Evolutionary conservation across 805 yeast genomes (phyloP).

Genomic region (Saccharomycopsis babjevae): DNA sequence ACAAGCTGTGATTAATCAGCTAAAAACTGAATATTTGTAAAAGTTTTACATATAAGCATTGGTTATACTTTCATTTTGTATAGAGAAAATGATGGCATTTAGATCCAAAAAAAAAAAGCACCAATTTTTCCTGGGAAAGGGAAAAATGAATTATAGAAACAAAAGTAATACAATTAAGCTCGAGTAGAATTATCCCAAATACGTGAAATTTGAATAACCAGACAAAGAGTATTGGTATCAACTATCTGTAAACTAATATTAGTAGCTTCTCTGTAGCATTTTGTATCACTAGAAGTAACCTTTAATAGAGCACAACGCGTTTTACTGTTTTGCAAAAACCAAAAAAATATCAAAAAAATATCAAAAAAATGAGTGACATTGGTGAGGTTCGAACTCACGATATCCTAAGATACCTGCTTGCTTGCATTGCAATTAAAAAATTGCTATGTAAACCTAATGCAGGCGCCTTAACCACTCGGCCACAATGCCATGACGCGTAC

Average conservation of each 20-base stretch:
- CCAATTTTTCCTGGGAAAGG: background rate
- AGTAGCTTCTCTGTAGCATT: background rate
- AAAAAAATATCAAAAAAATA: background rate
- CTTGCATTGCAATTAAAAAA: background rate
- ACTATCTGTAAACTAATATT: background rate
- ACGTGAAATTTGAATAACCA: background rate
- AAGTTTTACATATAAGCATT: background rate
- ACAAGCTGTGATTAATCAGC: constrained; percentile 9
- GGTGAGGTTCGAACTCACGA: constrained; percentile 17
- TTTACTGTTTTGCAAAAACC: background rate
- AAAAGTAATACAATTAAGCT: too few relatives aligned
- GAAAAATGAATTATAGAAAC: background rate
- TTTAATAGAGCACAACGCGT: too few relatives aligned
- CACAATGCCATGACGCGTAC: constrained; percentile 9
- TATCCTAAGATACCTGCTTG: constrained; percentile 13
- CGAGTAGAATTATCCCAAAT: background rate
- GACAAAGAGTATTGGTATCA: background rate
- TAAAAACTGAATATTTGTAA: constrained; percentile 11
- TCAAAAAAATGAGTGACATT: constrained; percentile 11
- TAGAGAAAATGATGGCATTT: background rate
- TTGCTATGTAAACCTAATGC: constrained; percentile 8
- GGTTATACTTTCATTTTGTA: background rate
- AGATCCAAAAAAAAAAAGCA: background rate
- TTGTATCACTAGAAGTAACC: too few relatives aligned
- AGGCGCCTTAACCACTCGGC: constrained; percentile 18